A percentile compares a stretch with the other conserved stretches of the same genome.
phyloP scores from a whole-genome alignment of 2,329 filamentous ascomycete genomes.

The Penicillium sp. region DNA sequence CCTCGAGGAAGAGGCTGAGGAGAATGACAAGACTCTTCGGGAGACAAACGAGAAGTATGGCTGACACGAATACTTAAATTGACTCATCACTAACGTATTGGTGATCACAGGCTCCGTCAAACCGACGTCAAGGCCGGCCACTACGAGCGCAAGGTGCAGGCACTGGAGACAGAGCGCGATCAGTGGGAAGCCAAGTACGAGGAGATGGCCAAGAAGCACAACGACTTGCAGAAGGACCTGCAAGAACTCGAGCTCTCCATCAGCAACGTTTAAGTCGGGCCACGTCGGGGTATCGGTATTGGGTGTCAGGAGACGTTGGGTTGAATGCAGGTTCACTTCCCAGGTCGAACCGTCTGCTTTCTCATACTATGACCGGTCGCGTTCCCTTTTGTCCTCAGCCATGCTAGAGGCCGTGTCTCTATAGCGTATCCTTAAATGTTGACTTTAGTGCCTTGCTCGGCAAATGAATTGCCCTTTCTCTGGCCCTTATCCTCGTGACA shows the following conservation, averaged over 20 bases:
- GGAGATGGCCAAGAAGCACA: constrained; percentile 92
- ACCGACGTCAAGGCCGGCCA: constrained; percentile 99
- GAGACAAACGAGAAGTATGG: constrained; percentile 98
- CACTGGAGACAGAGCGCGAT: constrained; percentile 85
- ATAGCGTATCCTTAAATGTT: constrained; percentile 18
- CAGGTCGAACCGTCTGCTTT: constrained; percentile 24
- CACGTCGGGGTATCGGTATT: constrained; percentile 30
- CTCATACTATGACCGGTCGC: constrained; percentile 28
- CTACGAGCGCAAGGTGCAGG: constrained; percentile 98
- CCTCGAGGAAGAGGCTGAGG: constrained; percentile 96
- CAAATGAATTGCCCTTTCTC: constrained; percentile 16
- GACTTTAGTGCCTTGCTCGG: constrained; percentile 16
- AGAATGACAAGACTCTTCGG: constrained; percentile 91
- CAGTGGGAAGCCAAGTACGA: constrained; percentile 98
- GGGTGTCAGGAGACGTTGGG: constrained; percentile 29
- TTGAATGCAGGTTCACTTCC: constrained; percentile 25
- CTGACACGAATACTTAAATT: background rate
- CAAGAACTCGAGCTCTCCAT: constrained; percentile 89
- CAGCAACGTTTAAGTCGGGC: constrained; percentile 73
- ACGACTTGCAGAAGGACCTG: constrained; percentile 79
- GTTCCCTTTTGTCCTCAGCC: constrained; percentile 20
- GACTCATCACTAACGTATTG: constrained; percentile 16
- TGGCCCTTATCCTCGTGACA: constrained; percentile 12
- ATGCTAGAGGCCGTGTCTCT: constrained; percentile 18
- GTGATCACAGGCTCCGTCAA: constrained; percentile 76